Conservation (phyloP, 768 basidiomycete genomes). For the Lentinula sp. region DNA sequence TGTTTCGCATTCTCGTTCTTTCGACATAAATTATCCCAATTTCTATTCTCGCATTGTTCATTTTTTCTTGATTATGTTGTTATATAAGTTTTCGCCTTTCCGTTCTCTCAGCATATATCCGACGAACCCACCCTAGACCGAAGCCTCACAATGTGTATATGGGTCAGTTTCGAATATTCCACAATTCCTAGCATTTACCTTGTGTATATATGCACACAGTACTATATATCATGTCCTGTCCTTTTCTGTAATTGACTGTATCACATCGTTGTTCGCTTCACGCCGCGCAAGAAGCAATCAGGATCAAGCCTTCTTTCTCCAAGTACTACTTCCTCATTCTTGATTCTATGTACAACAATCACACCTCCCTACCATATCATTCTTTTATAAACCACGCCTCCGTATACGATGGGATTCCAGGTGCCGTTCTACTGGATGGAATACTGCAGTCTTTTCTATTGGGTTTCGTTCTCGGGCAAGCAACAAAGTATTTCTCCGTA, state of each 20-base stretch:
- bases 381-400: not conserved
- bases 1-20: not conserved
- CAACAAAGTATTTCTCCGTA: conserved; percentile 32
- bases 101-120: not conserved
- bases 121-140: not conserved
- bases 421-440: conserved; percentile 37
- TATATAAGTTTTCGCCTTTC: not conserved
- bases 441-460: conserved; percentile 43
- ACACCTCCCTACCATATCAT: not conserved
- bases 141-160: not conserved
- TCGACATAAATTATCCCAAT: not conserved
- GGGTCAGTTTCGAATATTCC: not conserved
- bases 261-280: not conserved
- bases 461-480: conserved; percentile 34
- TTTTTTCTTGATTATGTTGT: not conserved
- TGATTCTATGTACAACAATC: not conserved
- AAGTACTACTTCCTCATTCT: not conserved
- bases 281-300: not conserved
- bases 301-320: not conserved
- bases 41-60: not conserved
- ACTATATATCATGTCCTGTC: not conserved
- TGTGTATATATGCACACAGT: not conserved
- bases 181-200: not conserved
- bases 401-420: conserved; percentile 7
- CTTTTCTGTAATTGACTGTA: not conserved